Evolutionary conservation across 225 moss, liverwort and hornwort species (phyloP).

Genomic region (Thuidium tamariscinum): DNA sequence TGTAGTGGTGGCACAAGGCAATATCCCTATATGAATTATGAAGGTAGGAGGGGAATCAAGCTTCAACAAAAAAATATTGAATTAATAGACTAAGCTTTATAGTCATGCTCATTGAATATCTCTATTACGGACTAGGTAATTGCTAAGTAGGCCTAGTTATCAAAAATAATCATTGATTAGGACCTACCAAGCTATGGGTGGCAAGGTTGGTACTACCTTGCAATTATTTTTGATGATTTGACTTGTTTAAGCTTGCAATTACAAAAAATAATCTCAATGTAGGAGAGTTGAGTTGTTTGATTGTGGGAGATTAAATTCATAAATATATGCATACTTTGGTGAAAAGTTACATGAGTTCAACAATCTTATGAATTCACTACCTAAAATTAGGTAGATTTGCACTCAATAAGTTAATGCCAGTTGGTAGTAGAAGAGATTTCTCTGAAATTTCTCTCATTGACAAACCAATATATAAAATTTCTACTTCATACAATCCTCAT

Average conservation of each 20-base stretch:
- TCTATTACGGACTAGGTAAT: not conserved
- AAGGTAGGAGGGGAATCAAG: not conserved
- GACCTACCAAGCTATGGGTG: accelerated
- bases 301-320: no score
- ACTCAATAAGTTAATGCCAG: not conserved
- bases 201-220: accelerated
- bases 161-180: accelerated
- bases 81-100: not conserved
- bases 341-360: not conserved
- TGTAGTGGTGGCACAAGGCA: not conserved
- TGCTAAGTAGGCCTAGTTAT: not conserved
- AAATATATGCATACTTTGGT: not conserved
- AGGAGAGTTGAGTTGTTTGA: not conserved
- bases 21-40: not conserved
- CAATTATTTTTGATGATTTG: not conserved
- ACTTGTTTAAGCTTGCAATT: not conserved
- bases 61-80: not conserved
- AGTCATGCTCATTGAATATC: not conserved
- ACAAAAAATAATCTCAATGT: accelerated
- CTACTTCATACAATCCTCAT: not conserved
- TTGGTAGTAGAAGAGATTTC: not conserved
- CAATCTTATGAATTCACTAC: not conserved
- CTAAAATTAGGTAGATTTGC: accelerated
- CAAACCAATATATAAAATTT: not conserved
- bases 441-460: not conserved